Evolutionary conservation across 768 basidiomycete genomes (phyloP).

Genomic region (Auricularia sp.): DNA sequence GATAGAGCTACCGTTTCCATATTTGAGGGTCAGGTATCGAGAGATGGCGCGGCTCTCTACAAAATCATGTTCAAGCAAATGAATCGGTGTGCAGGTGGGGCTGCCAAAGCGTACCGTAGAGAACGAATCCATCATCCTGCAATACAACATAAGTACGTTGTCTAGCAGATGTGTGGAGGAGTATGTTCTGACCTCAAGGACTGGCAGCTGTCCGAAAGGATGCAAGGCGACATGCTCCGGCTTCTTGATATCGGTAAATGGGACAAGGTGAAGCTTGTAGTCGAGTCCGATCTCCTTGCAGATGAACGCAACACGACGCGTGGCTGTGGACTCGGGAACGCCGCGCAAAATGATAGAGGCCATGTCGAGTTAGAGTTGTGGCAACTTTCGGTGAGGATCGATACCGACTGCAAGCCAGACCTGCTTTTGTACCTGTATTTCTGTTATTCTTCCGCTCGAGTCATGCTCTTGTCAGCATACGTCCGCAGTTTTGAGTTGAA

Average conservation of each 20-base stretch:
- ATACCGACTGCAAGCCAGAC: too few relatives aligned
- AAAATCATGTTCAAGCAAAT: neutral
- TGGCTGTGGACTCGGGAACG: conserved; percentile 34
- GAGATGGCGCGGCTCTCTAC: conserved; percentile 45
- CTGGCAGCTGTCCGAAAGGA: conserved; percentile 58
- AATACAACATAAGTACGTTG: neutral
- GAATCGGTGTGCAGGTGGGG: too few relatives aligned
- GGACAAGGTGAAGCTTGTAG: conserved; percentile 31
- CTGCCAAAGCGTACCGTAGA: conserved; percentile 30
- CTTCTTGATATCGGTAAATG: conserved; percentile 33
- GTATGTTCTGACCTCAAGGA: conserved; percentile 25
- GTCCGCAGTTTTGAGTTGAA: too few relatives aligned
- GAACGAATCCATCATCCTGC: conserved; percentile 46
- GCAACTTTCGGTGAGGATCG: too few relatives aligned
- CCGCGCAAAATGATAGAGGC: conserved; percentile 26
- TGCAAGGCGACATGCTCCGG: conserved; percentile 36
- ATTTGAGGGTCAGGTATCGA: conserved; percentile 50
- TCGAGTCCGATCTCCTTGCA: conserved; percentile 48
- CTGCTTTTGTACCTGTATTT: too few relatives aligned
- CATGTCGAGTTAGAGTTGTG: too few relatives aligned
- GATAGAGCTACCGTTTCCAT: conserved; percentile 35
- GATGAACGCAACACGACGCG: conserved; percentile 40
- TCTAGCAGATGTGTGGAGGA: neutral
- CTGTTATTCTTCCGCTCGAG: too few relatives aligned
- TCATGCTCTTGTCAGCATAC: too few relatives aligned